Conservation (phyloP, 2,329 filamentous ascomycete genomes). For the Phialophora verrucosa region DNA sequence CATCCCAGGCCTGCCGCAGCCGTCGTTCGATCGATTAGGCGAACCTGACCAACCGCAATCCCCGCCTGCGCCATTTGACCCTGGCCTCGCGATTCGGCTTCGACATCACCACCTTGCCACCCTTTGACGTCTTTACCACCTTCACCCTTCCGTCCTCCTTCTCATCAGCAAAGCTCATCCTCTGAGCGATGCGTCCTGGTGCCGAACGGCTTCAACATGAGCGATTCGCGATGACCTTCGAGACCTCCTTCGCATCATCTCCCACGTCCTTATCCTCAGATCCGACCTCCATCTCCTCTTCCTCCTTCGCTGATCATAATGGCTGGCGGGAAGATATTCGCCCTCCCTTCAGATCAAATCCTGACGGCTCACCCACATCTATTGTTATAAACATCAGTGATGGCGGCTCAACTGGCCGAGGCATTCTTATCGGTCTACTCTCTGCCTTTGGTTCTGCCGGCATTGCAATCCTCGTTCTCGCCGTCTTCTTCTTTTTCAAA, state of each 20-base stretch:
- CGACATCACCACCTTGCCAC: constrained; percentile 32
- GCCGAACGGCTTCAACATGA: constrained; percentile 34
- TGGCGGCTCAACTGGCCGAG: constrained; percentile 67
- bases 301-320: constrained; percentile 22
- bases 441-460: constrained; percentile 92
- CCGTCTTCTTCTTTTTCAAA: constrained; percentile 89
- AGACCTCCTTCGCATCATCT: constrained; percentile 29
- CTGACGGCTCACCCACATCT: constrained; percentile 33
- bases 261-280: constrained; percentile 26
- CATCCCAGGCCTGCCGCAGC: background rate
- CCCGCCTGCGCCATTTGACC: constrained; percentile 32
- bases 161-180: constrained; percentile 16
- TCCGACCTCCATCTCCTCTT: constrained; percentile 26
- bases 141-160: constrained; percentile 7
- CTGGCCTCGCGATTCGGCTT: constrained; percentile 15
- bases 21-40: constrained; percentile 20
- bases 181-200: constrained; percentile 35
- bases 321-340: constrained; percentile 24
- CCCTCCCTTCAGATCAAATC: constrained; percentile 22
- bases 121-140: constrained; percentile 15
- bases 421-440: constrained; percentile 91
- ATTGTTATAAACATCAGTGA: constrained; percentile 47
- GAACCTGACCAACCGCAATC: constrained; percentile 19
- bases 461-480: constrained; percentile 77
- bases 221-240: constrained; percentile 35